These are phyloP conservation scores for Chytridiales sp. DNA, from an alignment of 371 early-diverging fungal species.

Conservation along the genomic window DNA sequence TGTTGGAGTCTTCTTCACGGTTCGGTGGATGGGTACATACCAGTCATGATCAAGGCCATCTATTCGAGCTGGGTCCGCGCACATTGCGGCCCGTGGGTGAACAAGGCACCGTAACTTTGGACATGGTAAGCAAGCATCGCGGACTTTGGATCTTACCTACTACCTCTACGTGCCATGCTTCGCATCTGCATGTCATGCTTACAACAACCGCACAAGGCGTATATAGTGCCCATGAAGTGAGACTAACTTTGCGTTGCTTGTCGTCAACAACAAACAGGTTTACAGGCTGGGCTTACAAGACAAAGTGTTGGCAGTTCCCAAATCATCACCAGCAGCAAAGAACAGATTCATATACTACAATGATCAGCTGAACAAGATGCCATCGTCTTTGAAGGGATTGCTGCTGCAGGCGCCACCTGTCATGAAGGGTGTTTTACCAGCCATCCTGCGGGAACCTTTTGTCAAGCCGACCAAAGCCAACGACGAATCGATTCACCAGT, in stretches of 20 bases:
- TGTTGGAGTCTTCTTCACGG: constrained; percentile 73
- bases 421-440: constrained; percentile 47
- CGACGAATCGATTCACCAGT: constrained; percentile 74
- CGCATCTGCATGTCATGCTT: no score
- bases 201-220: no score
- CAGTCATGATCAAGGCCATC: constrained; percentile 12
- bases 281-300: constrained; percentile 59
- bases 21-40: constrained; percentile 88
- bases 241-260: no score
- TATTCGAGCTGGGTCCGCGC: constrained; percentile 86
- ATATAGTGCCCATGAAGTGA: no score
- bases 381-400: constrained; percentile 48
- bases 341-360: constrained; percentile 80
- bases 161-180: no score
- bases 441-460: constrained; percentile 50
- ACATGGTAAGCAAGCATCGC: constrained; percentile 79
- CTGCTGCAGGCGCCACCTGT: constrained; percentile 54
- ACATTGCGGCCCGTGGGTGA: constrained; percentile 78
- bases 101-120: constrained; percentile 70
- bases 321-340: constrained; percentile 69
- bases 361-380: constrained; percentile 65
- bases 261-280: constrained; percentile 49
- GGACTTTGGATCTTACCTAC: no score
- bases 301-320: constrained; percentile 60
- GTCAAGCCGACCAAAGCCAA: constrained; percentile 29